Conservation (phyloP, 148 eudicot species). For the Vaccinium darrowii region DNA sequence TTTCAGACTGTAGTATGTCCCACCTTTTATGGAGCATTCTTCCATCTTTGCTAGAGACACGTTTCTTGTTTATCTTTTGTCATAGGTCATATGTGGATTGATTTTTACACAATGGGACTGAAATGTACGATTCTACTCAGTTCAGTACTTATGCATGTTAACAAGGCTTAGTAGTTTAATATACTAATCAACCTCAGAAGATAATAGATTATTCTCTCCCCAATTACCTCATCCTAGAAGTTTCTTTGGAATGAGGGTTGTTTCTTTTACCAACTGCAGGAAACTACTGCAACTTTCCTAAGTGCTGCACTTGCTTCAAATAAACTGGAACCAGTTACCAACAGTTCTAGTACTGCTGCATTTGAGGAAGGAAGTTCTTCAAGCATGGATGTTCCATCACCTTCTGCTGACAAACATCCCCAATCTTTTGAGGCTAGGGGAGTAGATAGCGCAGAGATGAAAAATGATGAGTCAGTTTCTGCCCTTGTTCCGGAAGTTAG, state of each 20-base stretch:
- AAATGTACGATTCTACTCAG: not conserved
- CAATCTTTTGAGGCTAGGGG: constrained; percentile 13
- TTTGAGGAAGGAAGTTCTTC: constrained; percentile 38
- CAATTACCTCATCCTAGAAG: not conserved
- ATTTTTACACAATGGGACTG: not conserved
- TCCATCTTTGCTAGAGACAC: not conserved
- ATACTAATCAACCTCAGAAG: not conserved
- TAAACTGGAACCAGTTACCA: constrained; percentile 29
- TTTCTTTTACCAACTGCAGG: constrained; percentile 30
- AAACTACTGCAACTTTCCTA: constrained; percentile 51
- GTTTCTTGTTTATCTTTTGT: not conserved
- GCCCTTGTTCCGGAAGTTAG: not conserved
- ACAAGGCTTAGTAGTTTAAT: not conserved
- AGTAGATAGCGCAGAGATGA: constrained; percentile 11
- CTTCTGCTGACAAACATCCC: constrained; percentile 15
- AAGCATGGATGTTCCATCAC: constrained; percentile 19
- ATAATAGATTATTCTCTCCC: not conserved
- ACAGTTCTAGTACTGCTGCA: constrained; percentile 24
- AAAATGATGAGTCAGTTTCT: constrained; percentile 15
- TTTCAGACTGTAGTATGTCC: no score
- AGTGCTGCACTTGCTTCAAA: constrained; percentile 55
- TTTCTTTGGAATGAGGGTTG: not conserved
- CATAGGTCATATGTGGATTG: not conserved
- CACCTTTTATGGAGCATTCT: no score
- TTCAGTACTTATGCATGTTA: not conserved